Evolutionary conservation across 1,284 basidiomycete species (phyloP), one percentile per base, ranked within the genome.

Genomic region (Irpex sp.): DNA sequence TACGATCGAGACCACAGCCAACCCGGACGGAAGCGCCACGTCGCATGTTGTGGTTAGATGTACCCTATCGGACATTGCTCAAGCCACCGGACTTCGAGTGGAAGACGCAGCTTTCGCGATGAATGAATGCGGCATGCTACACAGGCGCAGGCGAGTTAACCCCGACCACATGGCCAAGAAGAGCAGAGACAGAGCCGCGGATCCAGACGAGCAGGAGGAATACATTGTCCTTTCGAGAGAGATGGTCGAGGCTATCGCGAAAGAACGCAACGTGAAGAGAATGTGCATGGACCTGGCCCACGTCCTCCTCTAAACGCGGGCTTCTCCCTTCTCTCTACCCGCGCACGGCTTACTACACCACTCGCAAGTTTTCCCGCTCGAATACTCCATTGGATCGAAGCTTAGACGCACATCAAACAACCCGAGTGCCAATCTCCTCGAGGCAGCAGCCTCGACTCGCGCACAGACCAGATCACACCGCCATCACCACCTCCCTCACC

Each of bases 31-130:
- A 9, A 85, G 86, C 65, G 88, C 85, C 2, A 84, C 82, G 38
- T 85, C 84, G 2, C 86, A 92, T 67, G 81, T 88, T 64, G 77
- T 83, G 55, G 81, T 92, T 13, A 78, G 77, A 19, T 90, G 91
- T 70, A 87, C 89, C 9, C 80, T 95, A 15, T 78, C 79, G 11
- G 86, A 92, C 38, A 85, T 98, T 62, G 88, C 93, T 3, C 79
- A 81, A 9, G 92, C 92, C 11, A 94, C 93, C 51, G 89, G 93
- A 74, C 77, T 98, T 60, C 84, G 94, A 1, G 75, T 87, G 0
- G 95, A 98, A 66, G 96, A 98, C 72, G 86, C 90, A 0, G 90
- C 93, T 0, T 93, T 96, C 73, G 92, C 95, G 1, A 77, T 98
- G 61, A 88, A 91, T 61, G 94, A 97, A 73, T 89, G 92, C 60